Percentiles rank a stretch among this genome's conserved stretches.
Conservation (phyloP, 495 filamentous ascomycete genomes). For the Rostrohypoxylon terebratum region DNA sequence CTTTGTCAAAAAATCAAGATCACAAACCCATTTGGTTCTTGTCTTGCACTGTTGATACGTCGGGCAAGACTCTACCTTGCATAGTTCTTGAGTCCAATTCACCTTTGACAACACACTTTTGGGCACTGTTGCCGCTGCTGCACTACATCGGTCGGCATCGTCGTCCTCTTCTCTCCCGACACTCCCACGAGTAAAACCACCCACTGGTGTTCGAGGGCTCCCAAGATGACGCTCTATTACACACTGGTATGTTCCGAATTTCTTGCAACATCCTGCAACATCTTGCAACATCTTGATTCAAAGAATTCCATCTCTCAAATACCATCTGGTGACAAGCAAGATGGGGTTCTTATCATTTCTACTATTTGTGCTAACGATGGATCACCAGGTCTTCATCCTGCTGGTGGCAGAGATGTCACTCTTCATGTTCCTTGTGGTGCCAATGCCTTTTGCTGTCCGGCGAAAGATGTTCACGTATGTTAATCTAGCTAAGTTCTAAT, state of each 20-base stretch:
- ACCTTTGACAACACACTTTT: slow-evolving; percentile 43
- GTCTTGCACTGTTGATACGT: slow-evolving; percentile 21
- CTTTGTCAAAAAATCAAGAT: slow-evolving; percentile 12
- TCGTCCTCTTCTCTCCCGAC: slow-evolving; percentile 38
- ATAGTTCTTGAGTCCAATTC: slow-evolving; percentile 31
- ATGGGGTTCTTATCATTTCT: slow-evolving; percentile 17
- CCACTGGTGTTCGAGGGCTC: slow-evolving; percentile 24
- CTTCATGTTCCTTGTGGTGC: slow-evolving; percentile 92
- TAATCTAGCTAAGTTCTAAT: neutral
- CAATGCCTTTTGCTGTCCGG: slow-evolving; percentile 86
- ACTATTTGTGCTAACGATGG: slow-evolving; percentile 44
- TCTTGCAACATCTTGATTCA: neutral
- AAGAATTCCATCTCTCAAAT: slow-evolving; percentile 13
- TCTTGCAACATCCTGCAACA: slow-evolving; percentile 13
- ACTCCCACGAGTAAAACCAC: slow-evolving; percentile 29
- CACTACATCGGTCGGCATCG: neutral
- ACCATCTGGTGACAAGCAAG: neutral
- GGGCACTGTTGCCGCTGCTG: slow-evolving; percentile 30
- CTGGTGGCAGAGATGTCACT: slow-evolving; percentile 93
- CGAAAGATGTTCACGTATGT: slow-evolving; percentile 89
- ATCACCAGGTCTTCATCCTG: slow-evolving; percentile 85
- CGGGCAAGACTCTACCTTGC: slow-evolving; percentile 18
- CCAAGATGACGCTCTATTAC: slow-evolving; percentile 98
- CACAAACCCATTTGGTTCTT: neutral
- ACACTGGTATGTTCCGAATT: slow-evolving; percentile 78